Percentiles rank a stretch among this genome's conserved stretches.
Evolutionary conservation across 495 filamentous ascomycete species (phyloP).

Genomic region (Recurvomyces mirabilis): DNA sequence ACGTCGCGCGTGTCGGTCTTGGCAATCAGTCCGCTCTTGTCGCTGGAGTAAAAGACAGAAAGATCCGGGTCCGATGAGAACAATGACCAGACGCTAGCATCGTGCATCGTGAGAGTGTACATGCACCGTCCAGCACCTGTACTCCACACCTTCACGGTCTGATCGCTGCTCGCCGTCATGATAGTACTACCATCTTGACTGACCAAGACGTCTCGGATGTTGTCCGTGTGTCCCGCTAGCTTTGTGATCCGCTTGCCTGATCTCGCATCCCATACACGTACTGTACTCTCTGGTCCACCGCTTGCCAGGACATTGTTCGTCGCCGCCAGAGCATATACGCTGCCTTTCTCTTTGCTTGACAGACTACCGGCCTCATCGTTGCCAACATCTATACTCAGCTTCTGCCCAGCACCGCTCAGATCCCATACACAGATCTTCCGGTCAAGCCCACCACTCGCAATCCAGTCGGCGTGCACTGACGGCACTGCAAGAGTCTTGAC

Average conservation of each 20-base stretch:
- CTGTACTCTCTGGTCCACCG: conserved; percentile 87
- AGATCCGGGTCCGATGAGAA: conserved; percentile 79
- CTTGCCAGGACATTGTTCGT: conserved; percentile 70
- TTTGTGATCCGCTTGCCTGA: conserved; percentile 87
- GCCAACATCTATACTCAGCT: conserved; percentile 70
- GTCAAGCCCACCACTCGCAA: conserved; percentile 92
- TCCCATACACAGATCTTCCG: conserved; percentile 90
- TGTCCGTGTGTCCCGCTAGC: conserved; percentile 96
- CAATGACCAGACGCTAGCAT: conserved; percentile 93
- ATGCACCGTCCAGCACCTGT: conserved; percentile 87
- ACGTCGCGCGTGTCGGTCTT: conserved; percentile 80
- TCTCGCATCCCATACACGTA: conserved; percentile 84
- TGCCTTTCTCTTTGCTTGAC: conserved; percentile 74
- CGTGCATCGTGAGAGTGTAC: conserved; percentile 97
- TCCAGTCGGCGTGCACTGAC: conserved; percentile 60
- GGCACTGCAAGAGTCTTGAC: conserved; percentile 88
- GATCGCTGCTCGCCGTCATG: conserved; percentile 89
- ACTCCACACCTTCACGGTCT: conserved; percentile 96
- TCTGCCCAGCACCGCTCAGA: conserved; percentile 72
- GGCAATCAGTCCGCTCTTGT: conserved; percentile 79
- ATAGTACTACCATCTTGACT: conserved; percentile 80
- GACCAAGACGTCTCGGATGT: conserved; percentile 79
- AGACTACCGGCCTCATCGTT: conserved; percentile 69
- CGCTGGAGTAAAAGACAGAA: conserved; percentile 84
- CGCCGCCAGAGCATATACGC: conserved; percentile 79